Evolutionary conservation across 176 grass and related monocot species (phyloP), one percentile per base, ranked within the genome.

Genomic region (Cymbopogon citratus): DNA sequence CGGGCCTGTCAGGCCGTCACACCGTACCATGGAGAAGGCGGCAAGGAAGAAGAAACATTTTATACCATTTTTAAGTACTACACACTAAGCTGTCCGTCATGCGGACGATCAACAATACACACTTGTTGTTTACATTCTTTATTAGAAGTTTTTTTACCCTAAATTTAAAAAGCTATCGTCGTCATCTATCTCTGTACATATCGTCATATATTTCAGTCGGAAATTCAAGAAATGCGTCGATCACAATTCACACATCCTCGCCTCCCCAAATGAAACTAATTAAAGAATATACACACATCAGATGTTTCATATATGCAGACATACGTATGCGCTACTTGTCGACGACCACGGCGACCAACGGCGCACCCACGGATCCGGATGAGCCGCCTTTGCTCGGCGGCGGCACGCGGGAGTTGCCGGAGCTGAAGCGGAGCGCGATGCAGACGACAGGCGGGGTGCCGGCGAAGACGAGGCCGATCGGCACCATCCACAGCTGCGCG

Each of bases 401-500:
- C 7, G 38, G 71, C 39, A 10, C 9, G 27, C 59, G 43, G 10
- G 84, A 25, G 26, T 0, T n/a, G n/a, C n/a, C 7, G 91, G 89
- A 3, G 54, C 54, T 57, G 76, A 85, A 56, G 63, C 70, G 69
- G 27, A 94, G 80, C 5, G 94, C 89, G 63, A 84, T 57, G 80
- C 83, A 92, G 59, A 92, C 83, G 66, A 92, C 9, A 48, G 76
- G 23, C 24, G 92, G 90, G 23, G 94, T 97, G 72, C 91, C 80
- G 12, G 87, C 81, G 69, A 94, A 79, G 33, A 97, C 64, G 69
- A 97, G 87, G 41, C 94, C 87, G 31, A 89, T 39, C 12, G 94
- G 92, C 36, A 97, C 94, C 94, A 94, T 97, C 94, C 94, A 97
- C 3, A 94, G 82, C 39, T 80, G 90, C n/a, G 78, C 81, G 80